Evolutionary conservation across 345 rosid genomes (phyloP), one percentile per base, ranked within the genome.

Genomic region (Populus davidiana): DNA sequence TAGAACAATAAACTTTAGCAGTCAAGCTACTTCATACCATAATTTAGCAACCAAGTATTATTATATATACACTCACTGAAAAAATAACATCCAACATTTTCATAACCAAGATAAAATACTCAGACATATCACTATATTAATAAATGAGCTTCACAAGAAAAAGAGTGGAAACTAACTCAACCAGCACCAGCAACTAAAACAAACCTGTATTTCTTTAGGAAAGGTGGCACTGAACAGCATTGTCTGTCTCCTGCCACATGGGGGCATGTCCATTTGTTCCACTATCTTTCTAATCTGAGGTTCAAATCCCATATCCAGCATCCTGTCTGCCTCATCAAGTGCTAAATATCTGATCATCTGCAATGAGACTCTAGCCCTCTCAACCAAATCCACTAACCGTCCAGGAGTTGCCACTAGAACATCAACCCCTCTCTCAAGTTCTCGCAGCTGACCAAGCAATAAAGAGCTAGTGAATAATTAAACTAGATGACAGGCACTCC

Each of bases 231-330:
- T 95, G 73, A 95, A 95, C 80, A 95, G 87, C 92, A 95, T 87
- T 70, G 99, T 95, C 85, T 95, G 99, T 78, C 99, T 87, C 64
- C 76, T 88, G 72, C 99, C 98, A 16, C 91, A 86, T n/a, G 88
- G 92, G 29, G 99, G 98, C 99, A 96, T 96, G 83, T 96, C 98
- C 96, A 91, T 92, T 84, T 95, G 93, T 81, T 95, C 94, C 7
- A 96, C 99, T 73, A 96, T 96, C 83, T 96, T 96, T 79, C 99
- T 88, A 75, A 96, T 96, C 79, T 96, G 99, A n/a, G 99, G 99
- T 86, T 96, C 99, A 89, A 96, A 96, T 69, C 99, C 99, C 99
- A 96, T 96, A 84, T 96, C 99, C 75, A 96, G 82, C 99, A 96
- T 96, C 69, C 99, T 89, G 86, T 96, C 99, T 43, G 99, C 99